Base-by-base conservation (phyloP, 768 basidiomycete genomes). In the Porpolomopsis calyptriformis region DNA sequence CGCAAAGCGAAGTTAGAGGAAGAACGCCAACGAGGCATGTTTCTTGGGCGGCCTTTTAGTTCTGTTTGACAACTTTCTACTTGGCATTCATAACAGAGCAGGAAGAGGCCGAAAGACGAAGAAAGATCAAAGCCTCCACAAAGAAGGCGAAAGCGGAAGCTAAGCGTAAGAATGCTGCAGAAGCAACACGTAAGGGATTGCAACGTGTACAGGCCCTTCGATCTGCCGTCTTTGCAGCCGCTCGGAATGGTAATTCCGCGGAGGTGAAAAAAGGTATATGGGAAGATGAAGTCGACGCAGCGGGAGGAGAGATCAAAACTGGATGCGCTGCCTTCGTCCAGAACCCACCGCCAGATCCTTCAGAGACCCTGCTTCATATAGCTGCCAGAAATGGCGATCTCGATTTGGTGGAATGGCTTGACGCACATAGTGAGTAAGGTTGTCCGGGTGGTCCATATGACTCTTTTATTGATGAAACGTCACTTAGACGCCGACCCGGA, bases 341-440 rank as follows among this genome's bases (percentile, higher is more conserved):
- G 49, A 50, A 31, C 9, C 50, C 51, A 3, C 75, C 76, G 9
- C 53, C 67, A 47, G 82, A 85, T 61, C 68, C 66, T n/a, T 63
- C 66, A 51, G 78, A 87, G 62, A 83, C 83, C 31, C 64, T 89
- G 9, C 60, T 81, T 45, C 85, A 87, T 54, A 82, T 89, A 47
- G 78, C 76, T 42, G 69, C 73, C 2, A 62, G 58, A 45, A 64
- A 68, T 45, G 80, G 77, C 8, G 72, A 86, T 61, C 52, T 62
- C 5, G 73, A 71, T 18, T 61, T 88, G 44, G 69, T 82, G 6
- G 60, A 74, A 53, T 87, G 84, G 83, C 72, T 88, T 10, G 74
- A 80, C 61, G 67, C 73, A 4, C 84, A 87, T 57, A 76, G 85
- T 85, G 54, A 53, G 77, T 62, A 42, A n/a, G n/a, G 33, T 39